Percentiles rank a stretch among this genome's conserved stretches.
These are phyloP conservation scores for Chimonanthus salicifolius DNA, from an alignment of 164 flowering plant genomes.

Conservation along the genomic window DNA sequence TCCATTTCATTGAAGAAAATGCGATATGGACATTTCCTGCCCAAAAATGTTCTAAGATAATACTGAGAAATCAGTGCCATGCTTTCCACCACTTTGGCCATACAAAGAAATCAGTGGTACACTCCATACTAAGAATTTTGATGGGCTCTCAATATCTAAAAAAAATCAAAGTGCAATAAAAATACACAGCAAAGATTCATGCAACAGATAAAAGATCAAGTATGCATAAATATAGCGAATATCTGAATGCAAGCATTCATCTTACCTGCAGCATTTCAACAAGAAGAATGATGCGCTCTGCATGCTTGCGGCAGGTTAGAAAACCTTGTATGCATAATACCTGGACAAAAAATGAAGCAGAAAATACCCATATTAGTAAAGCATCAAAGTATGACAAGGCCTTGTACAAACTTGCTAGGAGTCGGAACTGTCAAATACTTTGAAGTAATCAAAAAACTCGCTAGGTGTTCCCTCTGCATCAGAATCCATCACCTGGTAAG, in stretches of 20 bases:
- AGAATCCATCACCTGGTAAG: slow-evolving; percentile 94
- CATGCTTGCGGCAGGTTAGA: slow-evolving; percentile 95
- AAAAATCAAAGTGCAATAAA: neutral
- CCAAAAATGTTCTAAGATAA: too few relatives aligned
- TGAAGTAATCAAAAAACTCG: slow-evolving; percentile 97
- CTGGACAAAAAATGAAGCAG: slow-evolving; percentile 28
- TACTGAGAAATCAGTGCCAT: too few relatives aligned
- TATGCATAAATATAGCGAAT: neutral
- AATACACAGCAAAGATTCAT: neutral
- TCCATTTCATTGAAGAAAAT: neutral
- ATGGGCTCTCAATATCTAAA: neutral
- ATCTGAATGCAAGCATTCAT: neutral
- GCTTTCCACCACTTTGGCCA: neutral
- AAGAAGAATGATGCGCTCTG: slow-evolving; percentile 93
- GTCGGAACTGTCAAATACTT: slow-evolving; percentile 32
- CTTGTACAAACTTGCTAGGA: neutral
- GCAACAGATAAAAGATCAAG: neutral
- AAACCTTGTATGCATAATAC: slow-evolving; percentile 99
- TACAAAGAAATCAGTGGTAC: neutral
- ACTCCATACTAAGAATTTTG: neutral
- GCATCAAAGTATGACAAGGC: neutral
- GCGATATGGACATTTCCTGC: too few relatives aligned
- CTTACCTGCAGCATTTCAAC: slow-evolving; percentile 99
- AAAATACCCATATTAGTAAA: neutral
- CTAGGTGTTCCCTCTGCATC: slow-evolving; percentile 99